Conservation (phyloP, 1,284 basidiomycete genomes). For the Cutaneotrichosporon cyanovorans region DNA sequence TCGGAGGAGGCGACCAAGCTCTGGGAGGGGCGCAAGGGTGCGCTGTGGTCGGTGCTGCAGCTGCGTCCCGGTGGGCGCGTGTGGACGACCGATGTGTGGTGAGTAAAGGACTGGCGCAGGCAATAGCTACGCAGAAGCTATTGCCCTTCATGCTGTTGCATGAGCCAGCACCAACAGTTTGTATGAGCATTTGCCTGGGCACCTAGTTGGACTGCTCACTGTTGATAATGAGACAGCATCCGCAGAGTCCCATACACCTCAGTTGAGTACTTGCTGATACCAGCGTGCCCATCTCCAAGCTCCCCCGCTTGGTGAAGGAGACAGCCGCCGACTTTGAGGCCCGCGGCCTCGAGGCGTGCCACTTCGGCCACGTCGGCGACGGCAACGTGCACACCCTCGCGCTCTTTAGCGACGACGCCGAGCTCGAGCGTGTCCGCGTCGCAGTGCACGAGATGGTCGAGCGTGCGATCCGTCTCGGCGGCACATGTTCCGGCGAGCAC, state of each 20-base stretch:
- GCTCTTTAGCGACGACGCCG: constrained; percentile 33
- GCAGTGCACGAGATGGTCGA: constrained; percentile 49
- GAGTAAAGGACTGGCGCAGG: too few species aligned
- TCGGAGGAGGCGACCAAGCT: constrained; percentile 65
- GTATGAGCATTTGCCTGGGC: too few species aligned
- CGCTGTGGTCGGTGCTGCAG: constrained; percentile 62
- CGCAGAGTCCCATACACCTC: too few species aligned
- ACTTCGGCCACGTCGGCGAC: constrained; percentile 67
- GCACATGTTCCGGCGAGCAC: constrained; percentile 64
- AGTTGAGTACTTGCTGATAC: background rate
- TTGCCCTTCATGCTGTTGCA: too few species aligned
- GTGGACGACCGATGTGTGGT: constrained; percentile 84
- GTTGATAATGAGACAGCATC: too few species aligned
- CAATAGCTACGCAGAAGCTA: too few species aligned
- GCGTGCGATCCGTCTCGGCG: constrained; percentile 47
- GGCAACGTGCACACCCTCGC: constrained; percentile 51
- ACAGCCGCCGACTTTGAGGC: constrained; percentile 64
- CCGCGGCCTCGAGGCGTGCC: constrained; percentile 54
- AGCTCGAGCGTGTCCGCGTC: constrained; percentile 42
- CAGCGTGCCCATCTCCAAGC: constrained; percentile 68
- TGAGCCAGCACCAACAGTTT: too few species aligned
- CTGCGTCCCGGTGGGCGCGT: constrained; percentile 58
- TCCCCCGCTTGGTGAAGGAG: constrained; percentile 66
- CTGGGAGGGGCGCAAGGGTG: constrained; percentile 82
- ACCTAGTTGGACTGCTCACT: too few species aligned